Conservation (phyloP, 2,329 filamentous ascomycete genomes). For the Cryoendolithus antarcticus region DNA sequence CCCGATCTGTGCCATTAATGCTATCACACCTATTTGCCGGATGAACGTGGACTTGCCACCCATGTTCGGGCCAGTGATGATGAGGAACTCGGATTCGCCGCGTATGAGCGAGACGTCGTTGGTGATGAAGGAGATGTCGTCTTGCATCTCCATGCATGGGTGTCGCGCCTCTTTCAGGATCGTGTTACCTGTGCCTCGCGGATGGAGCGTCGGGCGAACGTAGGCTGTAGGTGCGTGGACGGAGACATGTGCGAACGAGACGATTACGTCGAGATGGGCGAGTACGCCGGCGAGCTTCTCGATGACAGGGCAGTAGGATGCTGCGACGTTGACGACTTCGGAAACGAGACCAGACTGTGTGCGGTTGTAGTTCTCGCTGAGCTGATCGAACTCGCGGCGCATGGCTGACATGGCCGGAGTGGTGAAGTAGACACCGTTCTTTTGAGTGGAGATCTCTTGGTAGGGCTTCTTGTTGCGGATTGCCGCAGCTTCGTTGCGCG, state of each 20-base stretch:
- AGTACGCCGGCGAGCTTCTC: conserved; percentile 80
- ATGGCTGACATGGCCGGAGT: conserved; percentile 68
- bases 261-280: conserved; percentile 87
- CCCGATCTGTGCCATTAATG: conserved; percentile 91
- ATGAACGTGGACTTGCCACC: conserved; percentile 98
- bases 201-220: conserved; percentile 79
- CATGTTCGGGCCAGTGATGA: conserved; percentile 98
- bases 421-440: conserved; percentile 98
- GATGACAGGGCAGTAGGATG: conserved; percentile 86
- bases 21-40: conserved; percentile 90
- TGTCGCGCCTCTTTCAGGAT: conserved; percentile 87
- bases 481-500: conserved; percentile 76
- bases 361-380: conserved; percentile 87
- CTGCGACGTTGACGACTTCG: conserved; percentile 85
- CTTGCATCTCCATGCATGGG: conserved; percentile 97
- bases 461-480: conserved; percentile 87
- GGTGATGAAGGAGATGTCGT: conserved; percentile 96
- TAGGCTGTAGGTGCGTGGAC: conserved; percentile 89
- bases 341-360: conserved; percentile 83
- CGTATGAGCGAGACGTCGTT: conserved; percentile 81
- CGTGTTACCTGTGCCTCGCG: conserved; percentile 76
- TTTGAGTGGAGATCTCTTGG: conserved; percentile 92
- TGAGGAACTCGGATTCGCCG: conserved; percentile 74
- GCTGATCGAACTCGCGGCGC: conserved; percentile 83
- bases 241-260: conserved; percentile 84